Percentiles rank a stretch among this genome's conserved stretches.
Conservation (phyloP, 371 early-diverging fungal genomes). For the Funneliformis caledonium region DNA sequence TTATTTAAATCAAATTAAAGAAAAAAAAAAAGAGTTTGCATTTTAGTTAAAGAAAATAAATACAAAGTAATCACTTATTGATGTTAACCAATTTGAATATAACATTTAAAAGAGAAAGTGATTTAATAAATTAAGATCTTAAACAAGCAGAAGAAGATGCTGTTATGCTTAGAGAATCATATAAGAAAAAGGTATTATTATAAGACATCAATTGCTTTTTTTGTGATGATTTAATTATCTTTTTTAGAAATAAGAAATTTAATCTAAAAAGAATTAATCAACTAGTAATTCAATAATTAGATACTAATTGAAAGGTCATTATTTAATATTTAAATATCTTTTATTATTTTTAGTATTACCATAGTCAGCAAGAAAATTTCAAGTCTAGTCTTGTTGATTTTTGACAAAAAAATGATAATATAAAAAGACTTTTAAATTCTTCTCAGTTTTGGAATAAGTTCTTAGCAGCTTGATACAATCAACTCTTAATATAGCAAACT, state of each 20-base stretch:
- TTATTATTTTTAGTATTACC: slow-evolving; percentile 30
- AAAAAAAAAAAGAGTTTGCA: slow-evolving; percentile 77
- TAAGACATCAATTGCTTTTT: too few species aligned
- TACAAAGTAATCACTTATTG: slow-evolving; percentile 69
- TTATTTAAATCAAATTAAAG: slow-evolving; percentile 72
- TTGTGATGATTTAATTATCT: neutral
- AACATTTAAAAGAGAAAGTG: slow-evolving; percentile 68
- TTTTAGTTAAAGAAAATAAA: slow-evolving; percentile 85
- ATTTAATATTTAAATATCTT: slow-evolving; percentile 30
- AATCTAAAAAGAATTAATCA: neutral
- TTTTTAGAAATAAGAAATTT: slow-evolving; percentile 44
- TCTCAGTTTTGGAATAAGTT: slow-evolving; percentile 79
- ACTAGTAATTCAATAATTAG: neutral
- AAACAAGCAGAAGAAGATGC: slow-evolving; percentile 71
- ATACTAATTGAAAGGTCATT: slow-evolving; percentile 38
- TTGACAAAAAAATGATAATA: slow-evolving; percentile 61
- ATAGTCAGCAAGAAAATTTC: neutral
- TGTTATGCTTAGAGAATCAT: slow-evolving; percentile 46
- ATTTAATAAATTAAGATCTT: slow-evolving; percentile 58
- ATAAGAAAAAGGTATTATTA: slow-evolving; percentile 47
- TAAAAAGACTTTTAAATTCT: too few species aligned
- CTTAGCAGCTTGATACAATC: slow-evolving; percentile 69
- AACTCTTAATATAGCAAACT: too few species aligned
- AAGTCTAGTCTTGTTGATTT: slow-evolving; percentile 50
- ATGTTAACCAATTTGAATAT: slow-evolving; percentile 80